Conservation (phyloP, 345 rosid genomes). For the Aegle marmelos region DNA sequence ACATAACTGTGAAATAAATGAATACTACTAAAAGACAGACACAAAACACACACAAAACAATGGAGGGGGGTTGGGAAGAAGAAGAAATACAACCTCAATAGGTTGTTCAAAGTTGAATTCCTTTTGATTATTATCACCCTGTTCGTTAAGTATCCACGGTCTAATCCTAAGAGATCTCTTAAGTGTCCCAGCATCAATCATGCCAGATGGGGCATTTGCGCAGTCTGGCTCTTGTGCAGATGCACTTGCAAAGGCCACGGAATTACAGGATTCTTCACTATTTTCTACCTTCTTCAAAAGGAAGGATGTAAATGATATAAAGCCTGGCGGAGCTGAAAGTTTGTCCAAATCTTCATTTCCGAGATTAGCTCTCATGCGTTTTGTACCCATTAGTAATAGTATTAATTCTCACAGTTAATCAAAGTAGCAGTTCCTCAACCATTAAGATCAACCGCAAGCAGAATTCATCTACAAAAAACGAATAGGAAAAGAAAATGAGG, state of each 20-base stretch:
- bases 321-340: slow-evolving; percentile 35
- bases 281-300: slow-evolving; percentile 31
- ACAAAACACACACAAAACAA: not conserved
- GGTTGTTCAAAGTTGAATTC: slow-evolving; percentile 16
- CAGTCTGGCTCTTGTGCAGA: slow-evolving; percentile 4
- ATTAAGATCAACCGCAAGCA: not conserved
- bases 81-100: slow-evolving; percentile 19
- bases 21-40: not conserved
- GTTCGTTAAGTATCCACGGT: slow-evolving; percentile 36
- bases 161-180: slow-evolving; percentile 24
- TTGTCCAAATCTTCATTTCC: slow-evolving; percentile 2
- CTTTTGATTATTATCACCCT: slow-evolving; percentile 16
- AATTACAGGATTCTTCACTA: slow-evolving; percentile 12
- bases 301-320: slow-evolving; percentile 44
- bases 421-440: not conserved
- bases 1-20: not conserved
- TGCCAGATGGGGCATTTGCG: not conserved
- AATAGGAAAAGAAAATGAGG: not conserved
- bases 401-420: not conserved
- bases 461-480: not conserved
- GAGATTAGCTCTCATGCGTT: not conserved
- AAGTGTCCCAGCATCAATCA: slow-evolving; percentile 13
- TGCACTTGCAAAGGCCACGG: not conserved
- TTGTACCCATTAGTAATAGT: slow-evolving; percentile 19
- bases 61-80: not conserved